Percentiles rank a stretch among this genome's conserved stretches.
Conservation (phyloP, 805 yeast species). For the Sungouiozyma ichnusensis region DNA sequence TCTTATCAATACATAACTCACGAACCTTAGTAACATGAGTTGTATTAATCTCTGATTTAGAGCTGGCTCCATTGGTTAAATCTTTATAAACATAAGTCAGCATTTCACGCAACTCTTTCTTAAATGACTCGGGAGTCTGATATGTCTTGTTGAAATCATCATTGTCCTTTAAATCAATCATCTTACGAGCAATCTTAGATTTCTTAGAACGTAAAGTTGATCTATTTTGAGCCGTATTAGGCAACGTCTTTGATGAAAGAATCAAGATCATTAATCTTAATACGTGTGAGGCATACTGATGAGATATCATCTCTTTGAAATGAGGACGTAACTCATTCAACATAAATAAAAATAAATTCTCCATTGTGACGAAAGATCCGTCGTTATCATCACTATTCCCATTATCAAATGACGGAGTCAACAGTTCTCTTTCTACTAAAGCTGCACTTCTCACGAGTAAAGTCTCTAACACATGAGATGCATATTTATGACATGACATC, state of each 20-base stretch:
- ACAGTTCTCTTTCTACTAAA: conserved; percentile 60
- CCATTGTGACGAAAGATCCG: conserved; percentile 45
- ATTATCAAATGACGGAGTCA: conserved; percentile 33
- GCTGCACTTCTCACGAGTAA: conserved; percentile 66
- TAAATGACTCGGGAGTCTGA: conserved; percentile 63
- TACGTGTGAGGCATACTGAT: conserved; percentile 84
- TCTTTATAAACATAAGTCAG: conserved; percentile 32
- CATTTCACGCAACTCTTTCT: conserved; percentile 44
- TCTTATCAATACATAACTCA: conserved; percentile 63
- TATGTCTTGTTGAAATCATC: conserved; percentile 58
- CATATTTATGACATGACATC: conserved; percentile 75
- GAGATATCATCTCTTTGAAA: conserved; percentile 47
- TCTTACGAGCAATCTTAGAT: conserved; percentile 82
- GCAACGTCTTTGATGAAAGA: conserved; percentile 66
- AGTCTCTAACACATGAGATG: conserved; percentile 91
- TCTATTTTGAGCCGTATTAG: conserved; percentile 57
- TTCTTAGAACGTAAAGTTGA: conserved; percentile 73
- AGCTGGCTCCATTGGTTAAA: conserved; percentile 19
- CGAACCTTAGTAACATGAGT: conserved; percentile 44
- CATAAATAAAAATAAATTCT: conserved; percentile 52
- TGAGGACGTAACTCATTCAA: conserved; percentile 56
- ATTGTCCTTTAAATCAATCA: conserved; percentile 78
- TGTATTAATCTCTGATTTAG: conserved; percentile 22
- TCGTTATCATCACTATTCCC: conserved; percentile 25
- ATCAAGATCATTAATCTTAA: conserved; percentile 62